phyloP scores from a whole-genome alignment of 805 yeast species.

The Kurtzmaniella cleridarum region DNA sequence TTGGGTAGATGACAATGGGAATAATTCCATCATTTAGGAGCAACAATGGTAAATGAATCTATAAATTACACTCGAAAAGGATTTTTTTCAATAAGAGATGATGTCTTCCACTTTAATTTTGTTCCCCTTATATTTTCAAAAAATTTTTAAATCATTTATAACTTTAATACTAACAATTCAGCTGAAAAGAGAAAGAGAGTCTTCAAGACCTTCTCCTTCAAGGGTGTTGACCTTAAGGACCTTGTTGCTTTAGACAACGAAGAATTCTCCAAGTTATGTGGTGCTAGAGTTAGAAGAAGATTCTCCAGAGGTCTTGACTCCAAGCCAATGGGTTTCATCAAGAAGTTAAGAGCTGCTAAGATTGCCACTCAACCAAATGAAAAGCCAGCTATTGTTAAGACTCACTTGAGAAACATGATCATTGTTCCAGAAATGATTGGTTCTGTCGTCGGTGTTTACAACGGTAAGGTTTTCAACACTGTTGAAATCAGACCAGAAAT shows the following conservation, averaged over 20 bases:
- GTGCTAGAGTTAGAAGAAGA: conserved; percentile 99
- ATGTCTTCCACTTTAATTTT: no score
- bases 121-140: no score
- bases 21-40: no score
- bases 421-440: conserved; percentile 99
- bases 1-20: no score
- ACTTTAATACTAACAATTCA: conserved; percentile 19
- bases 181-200: conserved; percentile 78
- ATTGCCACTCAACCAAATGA: conserved; percentile 84
- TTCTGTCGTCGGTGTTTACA: conserved; percentile 97
- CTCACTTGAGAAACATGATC: conserved; percentile 99
- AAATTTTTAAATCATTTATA: no score
- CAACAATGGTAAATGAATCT: conserved; percentile 1
- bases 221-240: conserved; percentile 96
- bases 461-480: conserved; percentile 99
- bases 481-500: conserved; percentile 99
- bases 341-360: conserved; percentile 97
- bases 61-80: conserved; percentile 5
- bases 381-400: conserved; percentile 97
- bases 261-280: conserved; percentile 94
- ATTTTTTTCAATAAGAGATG: background rate
- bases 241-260: conserved; percentile 91
- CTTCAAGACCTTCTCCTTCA: conserved; percentile 96
- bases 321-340: conserved; percentile 93
- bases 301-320: conserved; percentile 94